Evolutionary conservation across 2,329 filamentous ascomycete genomes (phyloP).

Genomic region (Neofusicoccum laricinum): DNA sequence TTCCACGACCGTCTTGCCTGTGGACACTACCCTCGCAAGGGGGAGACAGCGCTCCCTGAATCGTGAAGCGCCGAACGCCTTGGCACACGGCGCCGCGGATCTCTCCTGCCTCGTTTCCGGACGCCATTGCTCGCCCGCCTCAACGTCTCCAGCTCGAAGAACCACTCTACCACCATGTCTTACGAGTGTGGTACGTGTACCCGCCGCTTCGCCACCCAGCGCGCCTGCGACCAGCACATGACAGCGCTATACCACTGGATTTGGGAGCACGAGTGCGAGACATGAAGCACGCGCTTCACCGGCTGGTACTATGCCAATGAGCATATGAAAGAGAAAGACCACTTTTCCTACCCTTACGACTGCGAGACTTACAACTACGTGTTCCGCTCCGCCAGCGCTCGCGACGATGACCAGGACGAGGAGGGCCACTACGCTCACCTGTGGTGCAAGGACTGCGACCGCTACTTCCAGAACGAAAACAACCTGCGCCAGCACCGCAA

Average conservation of each 20-base stretch:
- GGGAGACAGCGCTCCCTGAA: no score
- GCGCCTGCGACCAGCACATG: constrained; percentile 22
- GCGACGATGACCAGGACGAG: constrained; percentile 19
- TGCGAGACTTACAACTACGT: constrained; percentile 9
- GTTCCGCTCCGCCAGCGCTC: constrained; percentile 6
- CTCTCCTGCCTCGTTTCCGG: no score
- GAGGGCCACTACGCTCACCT: constrained; percentile 20
- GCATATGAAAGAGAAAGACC: not conserved
- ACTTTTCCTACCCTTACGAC: not conserved
- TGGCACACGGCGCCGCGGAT: no score
- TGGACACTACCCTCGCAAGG: no score
- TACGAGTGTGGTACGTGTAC: constrained; percentile 19
- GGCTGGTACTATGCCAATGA: not conserved
- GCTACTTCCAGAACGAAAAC: constrained; percentile 24
- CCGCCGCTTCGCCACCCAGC: constrained; percentile 1
- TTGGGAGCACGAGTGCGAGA: constrained; percentile 20
- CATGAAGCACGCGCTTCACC: not conserved
- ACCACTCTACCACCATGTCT: not conserved
- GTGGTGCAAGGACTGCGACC: constrained; percentile 21
- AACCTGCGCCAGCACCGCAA: constrained; percentile 51
- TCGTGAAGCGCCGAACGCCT: no score
- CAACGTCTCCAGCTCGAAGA: no score
- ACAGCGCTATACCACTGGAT: constrained; percentile 21
- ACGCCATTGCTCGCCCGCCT: no score
- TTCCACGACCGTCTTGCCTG: no score